Percentiles rank a stretch among this genome's conserved stretches.
These are phyloP conservation scores for Parascedosporium putredinis DNA, from an alignment of 2,329 filamentous ascomycete genomes.

Conservation along the genomic window DNA sequence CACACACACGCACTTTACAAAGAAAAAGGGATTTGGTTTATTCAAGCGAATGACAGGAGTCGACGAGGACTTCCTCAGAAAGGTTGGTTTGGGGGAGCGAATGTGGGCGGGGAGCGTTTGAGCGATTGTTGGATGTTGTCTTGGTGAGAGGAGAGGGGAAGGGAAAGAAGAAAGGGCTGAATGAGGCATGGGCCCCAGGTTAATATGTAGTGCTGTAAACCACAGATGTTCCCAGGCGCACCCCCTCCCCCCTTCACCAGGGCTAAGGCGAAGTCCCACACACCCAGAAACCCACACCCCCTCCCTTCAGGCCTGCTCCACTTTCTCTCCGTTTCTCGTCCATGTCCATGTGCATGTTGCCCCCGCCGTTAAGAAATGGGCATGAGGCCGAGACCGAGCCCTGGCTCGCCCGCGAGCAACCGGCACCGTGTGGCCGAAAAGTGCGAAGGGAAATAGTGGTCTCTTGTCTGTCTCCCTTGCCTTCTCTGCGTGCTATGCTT, in stretches of 20 bases:
- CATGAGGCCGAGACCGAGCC: background rate
- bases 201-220: conserved; percentile 1
- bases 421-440: background rate
- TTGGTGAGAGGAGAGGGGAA: conserved; percentile 12
- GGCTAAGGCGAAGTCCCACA: background rate
- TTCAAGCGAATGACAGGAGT: conserved; percentile 65
- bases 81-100: conserved; percentile 26
- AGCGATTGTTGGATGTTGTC: conserved; percentile 7
- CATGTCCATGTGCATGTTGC: no score
- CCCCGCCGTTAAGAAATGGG: background rate
- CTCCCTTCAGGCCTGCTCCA: background rate
- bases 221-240: background rate
- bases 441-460: background rate
- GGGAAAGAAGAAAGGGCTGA: conserved; percentile 14
- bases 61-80: conserved; percentile 60
- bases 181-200: conserved; percentile 6
- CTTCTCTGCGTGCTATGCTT: no score
- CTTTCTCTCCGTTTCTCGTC: background rate
- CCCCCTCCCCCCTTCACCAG: background rate
- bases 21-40: conserved; percentile 6
- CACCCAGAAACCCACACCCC: background rate
- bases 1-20: conserved; percentile 8
- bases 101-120: conserved; percentile 26
- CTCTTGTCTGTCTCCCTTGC: no score
- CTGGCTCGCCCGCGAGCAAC: background rate